phyloP scores from a whole-genome alignment of 257 asterid genomes.

The Gynochthodes officinalis region DNA sequence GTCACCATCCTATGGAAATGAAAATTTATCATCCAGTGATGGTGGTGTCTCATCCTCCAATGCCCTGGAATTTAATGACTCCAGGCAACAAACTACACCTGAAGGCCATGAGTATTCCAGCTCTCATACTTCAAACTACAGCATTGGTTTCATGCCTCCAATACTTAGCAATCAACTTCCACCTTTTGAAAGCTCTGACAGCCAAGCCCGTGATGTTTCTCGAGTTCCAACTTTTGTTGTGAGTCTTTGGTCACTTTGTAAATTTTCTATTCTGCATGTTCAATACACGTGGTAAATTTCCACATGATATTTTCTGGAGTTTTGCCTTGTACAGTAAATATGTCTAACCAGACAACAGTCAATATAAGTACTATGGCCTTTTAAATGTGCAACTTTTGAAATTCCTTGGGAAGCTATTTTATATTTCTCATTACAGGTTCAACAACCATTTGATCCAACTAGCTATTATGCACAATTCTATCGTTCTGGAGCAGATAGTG shows the following conservation, averaged over 20 bases:
- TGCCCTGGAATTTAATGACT: constrained; percentile 44
- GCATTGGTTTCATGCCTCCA: constrained; percentile 63
- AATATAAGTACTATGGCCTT: neutral
- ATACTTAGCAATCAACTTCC: constrained; percentile 49
- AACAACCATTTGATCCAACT: constrained; percentile 76
- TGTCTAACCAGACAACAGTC: neutral
- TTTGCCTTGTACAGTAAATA: neutral
- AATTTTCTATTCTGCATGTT: constrained; percentile 12
- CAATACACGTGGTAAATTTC: constrained; percentile 5
- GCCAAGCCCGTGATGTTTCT: constrained; percentile 68
- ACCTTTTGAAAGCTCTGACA: constrained; percentile 61
- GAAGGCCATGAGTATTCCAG: constrained; percentile 55
- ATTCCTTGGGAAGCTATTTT: neutral
- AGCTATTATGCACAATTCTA: constrained; percentile 71
- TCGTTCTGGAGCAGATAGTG: constrained; percentile 58
- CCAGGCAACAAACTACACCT: constrained; percentile 53
- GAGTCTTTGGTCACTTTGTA: constrained; percentile 24
- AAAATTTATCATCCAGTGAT: constrained; percentile 36
- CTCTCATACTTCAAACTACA: constrained; percentile 52
- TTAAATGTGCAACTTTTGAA: neutral
- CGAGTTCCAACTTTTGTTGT: constrained; percentile 69
- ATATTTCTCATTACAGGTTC: constrained; percentile 41
- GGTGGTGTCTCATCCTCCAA: constrained; percentile 52
- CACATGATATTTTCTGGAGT: neutral
- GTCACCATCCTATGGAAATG: constrained; percentile 45